phyloP scores from a whole-genome alignment of 805 yeast genomes.

The Candida michaelii region DNA sequence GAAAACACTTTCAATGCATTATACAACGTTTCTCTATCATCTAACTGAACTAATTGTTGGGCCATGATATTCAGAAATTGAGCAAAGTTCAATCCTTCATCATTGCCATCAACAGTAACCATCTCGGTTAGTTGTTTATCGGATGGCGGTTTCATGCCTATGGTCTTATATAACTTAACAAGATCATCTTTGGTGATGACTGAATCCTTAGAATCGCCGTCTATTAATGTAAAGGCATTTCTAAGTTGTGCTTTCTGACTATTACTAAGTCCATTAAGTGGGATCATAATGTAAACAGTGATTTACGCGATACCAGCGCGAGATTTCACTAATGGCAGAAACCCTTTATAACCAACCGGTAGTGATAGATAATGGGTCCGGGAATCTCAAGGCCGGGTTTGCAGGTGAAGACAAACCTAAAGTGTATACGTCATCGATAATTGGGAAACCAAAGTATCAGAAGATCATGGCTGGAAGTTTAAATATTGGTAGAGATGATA shows the following conservation, averaged over 20 bases:
- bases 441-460: constrained; percentile 83
- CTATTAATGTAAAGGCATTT: constrained; percentile 77
- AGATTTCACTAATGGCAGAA: constrained; percentile 7
- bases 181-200: constrained; percentile 56
- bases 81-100: constrained; percentile 56
- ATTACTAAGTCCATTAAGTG: constrained; percentile 48
- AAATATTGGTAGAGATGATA: constrained; percentile 31
- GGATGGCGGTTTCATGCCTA: constrained; percentile 48
- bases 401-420: constrained; percentile 89
- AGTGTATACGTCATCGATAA: constrained; percentile 57
- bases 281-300: constrained; percentile 6
- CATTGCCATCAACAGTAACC: constrained; percentile 32
- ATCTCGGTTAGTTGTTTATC: constrained; percentile 48
- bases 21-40: constrained; percentile 47
- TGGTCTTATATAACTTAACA: constrained; percentile 47
- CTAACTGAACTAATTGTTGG: constrained; percentile 50
- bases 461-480: constrained; percentile 67
- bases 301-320: no score
- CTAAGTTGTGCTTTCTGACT: constrained; percentile 65
- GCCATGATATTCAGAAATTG: constrained; percentile 66
- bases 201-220: constrained; percentile 75
- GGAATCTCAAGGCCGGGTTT: constrained; percentile 82
- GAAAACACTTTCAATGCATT: constrained; percentile 61
- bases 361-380: constrained; percentile 67
- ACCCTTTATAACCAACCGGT: constrained; percentile 45